phyloP scores from a whole-genome alignment of 306 rosid genomes.

The Sechiopsis laciniata region DNA sequence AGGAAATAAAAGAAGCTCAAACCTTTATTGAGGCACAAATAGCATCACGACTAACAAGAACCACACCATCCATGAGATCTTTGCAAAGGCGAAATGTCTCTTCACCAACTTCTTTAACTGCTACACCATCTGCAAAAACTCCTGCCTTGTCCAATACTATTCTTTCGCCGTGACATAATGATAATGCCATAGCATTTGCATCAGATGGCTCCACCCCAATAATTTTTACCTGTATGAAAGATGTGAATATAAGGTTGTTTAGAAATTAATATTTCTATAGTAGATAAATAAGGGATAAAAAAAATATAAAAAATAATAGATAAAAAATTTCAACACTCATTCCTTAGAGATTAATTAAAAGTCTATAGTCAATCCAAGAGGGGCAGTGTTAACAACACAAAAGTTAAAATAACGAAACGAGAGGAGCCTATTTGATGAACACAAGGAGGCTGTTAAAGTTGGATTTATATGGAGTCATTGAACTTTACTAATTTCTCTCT shows the following conservation, averaged over 20 bases:
- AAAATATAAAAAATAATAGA: too few relatives aligned
- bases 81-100: slow-evolving; percentile 84
- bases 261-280: not conserved
- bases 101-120: slow-evolving; percentile 94
- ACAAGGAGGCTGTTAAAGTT: not conserved
- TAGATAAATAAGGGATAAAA: not conserved
- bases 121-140: slow-evolving; percentile 97
- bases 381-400: not conserved
- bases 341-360: not conserved
- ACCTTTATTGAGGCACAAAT: slow-evolving; percentile 97
- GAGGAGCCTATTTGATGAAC: not conserved
- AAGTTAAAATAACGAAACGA: not conserved
- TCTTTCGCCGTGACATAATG: slow-evolving; percentile 78
- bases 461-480: not conserved
- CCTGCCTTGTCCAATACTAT: slow-evolving; percentile 78
- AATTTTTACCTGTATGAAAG: slow-evolving; percentile 61
- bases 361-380: not conserved
- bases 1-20: slow-evolving; percentile 24
- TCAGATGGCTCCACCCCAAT: slow-evolving; percentile 92
- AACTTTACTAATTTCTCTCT: not conserved
- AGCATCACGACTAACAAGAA: slow-evolving; percentile 88
- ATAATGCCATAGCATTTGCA: slow-evolving; percentile 93
- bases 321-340: not conserved
- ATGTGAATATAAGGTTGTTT: not conserved
- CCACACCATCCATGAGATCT: slow-evolving; percentile 77